Percentiles rank a stretch among this genome's conserved stretches.
These are phyloP conservation scores for Zygoascus meyerae DNA, from an alignment of 1,139 yeast genomes.

Conservation along the genomic window DNA sequence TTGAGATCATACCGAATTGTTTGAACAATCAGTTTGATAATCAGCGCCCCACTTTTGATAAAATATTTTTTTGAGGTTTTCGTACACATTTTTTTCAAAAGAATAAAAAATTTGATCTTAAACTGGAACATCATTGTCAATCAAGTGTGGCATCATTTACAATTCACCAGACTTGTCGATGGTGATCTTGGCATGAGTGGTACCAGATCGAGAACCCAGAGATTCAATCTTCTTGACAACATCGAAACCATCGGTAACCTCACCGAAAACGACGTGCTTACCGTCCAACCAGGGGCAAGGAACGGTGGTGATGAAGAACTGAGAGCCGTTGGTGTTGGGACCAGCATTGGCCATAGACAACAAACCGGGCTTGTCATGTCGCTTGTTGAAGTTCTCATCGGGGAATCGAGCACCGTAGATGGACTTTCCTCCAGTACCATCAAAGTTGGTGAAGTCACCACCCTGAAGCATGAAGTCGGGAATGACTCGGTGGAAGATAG, in stretches of 20 bases:
- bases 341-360: conserved; percentile 99
- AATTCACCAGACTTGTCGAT: conserved; percentile 85
- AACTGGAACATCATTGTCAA: neutral
- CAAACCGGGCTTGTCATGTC: conserved; percentile 88
- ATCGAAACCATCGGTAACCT: conserved; percentile 86
- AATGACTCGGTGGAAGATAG: conserved; percentile 97
- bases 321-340: conserved; percentile 99
- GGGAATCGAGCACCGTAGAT: conserved; percentile 95
- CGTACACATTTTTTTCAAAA: neutral
- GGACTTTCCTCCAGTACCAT: conserved; percentile 97
- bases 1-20: neutral
- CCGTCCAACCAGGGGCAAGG: conserved; percentile 97
- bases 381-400: conserved; percentile 87
- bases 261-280: conserved; percentile 98
- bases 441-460: conserved; percentile 78
- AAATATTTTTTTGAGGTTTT: neutral
- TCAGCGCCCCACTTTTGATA: neutral
- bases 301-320: conserved; percentile 97
- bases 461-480: conserved; percentile 99
- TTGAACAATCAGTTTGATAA: neutral
- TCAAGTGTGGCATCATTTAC: conserved; percentile 31
- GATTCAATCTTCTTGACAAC: conserved; percentile 88
- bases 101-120: neutral
- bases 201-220: conserved; percentile 79
- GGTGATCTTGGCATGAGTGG: conserved; percentile 69